phyloP scores from a whole-genome alignment of 805 yeast genomes.

The Saturnispora diversa region DNA sequence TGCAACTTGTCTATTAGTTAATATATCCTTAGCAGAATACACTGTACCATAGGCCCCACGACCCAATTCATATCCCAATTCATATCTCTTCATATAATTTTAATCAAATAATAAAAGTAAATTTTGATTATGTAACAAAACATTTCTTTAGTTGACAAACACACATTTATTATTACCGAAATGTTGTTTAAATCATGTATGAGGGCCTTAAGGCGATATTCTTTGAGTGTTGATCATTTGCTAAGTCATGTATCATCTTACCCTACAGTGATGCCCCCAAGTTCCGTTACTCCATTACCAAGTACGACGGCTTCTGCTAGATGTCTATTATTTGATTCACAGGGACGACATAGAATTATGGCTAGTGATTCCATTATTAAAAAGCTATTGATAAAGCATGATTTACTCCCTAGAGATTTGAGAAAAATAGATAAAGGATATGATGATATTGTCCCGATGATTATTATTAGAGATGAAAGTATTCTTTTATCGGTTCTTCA shows the following conservation, averaged over 20 bases:
- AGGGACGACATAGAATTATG: slow-evolving; percentile 38
- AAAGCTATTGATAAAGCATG: slow-evolving; percentile 38
- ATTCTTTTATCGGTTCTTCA: slow-evolving; percentile 42
- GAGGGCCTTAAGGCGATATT: slow-evolving; percentile 2
- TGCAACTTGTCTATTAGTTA: slow-evolving; percentile 41
- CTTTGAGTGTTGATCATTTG: slow-evolving; percentile 7
- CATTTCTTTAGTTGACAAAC: no score
- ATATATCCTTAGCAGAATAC: slow-evolving; percentile 48
- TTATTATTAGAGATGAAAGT: slow-evolving; percentile 39
- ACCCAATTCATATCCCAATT: slow-evolving; percentile 50
- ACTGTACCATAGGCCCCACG: slow-evolving; percentile 77
- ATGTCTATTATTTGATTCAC: slow-evolving; percentile 42
- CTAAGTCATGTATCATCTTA: slow-evolving; percentile 7
- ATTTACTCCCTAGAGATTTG: slow-evolving; percentile 44
- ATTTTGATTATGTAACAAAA: no score
- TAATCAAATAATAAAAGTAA: background rate
- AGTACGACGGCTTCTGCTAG: slow-evolving; percentile 17
- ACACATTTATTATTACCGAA: no score
- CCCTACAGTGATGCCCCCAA: slow-evolving; percentile 12
- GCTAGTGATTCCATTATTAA: slow-evolving; percentile 38
- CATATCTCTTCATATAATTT: slow-evolving; percentile 25
- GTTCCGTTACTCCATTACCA: slow-evolving; percentile 8
- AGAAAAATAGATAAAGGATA: slow-evolving; percentile 42
- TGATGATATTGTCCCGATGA: slow-evolving; percentile 50
- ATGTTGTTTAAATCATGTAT: background rate